These are phyloP conservation scores for Apiospora malaysiana DNA, from an alignment of 2,329 filamentous ascomycete genomes.

Conservation along the genomic window DNA sequence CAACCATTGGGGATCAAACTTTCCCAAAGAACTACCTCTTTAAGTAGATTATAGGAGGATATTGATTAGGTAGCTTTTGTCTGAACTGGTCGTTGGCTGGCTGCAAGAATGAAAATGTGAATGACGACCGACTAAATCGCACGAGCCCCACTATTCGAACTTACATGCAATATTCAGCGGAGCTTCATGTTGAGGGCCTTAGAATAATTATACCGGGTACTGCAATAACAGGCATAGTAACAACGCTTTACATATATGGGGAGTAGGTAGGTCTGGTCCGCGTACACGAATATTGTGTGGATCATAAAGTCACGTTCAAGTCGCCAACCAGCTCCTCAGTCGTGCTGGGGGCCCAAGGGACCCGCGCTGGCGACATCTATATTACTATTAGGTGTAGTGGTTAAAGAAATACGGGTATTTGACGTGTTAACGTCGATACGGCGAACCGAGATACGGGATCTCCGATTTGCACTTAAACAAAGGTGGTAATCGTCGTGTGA, in stretches of 20 bases:
- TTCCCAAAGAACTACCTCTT: neutral
- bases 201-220: neutral
- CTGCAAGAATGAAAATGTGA: constrained; percentile 1
- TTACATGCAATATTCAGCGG: neutral
- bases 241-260: neutral
- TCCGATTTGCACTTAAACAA: too few species aligned
- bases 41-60: too few species aligned
- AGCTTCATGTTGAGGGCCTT: neutral
- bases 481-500: too few species aligned
- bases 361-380: neutral
- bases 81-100: neutral
- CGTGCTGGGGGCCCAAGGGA: neutral
- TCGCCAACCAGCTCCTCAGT: too few species aligned
- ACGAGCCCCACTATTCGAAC: neutral
- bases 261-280: too few species aligned
- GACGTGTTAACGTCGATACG: too few species aligned
- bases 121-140: neutral
- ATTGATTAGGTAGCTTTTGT: neutral
- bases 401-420: too few species aligned
- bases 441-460: too few species aligned
- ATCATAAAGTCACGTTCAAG: too few species aligned
- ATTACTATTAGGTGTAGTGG: too few species aligned
- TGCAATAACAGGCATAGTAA: neutral
- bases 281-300: too few species aligned
- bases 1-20: neutral